phyloP scores from a whole-genome alignment of 2,329 filamentous ascomycete genomes.

The Xylariaceae sp. region DNA sequence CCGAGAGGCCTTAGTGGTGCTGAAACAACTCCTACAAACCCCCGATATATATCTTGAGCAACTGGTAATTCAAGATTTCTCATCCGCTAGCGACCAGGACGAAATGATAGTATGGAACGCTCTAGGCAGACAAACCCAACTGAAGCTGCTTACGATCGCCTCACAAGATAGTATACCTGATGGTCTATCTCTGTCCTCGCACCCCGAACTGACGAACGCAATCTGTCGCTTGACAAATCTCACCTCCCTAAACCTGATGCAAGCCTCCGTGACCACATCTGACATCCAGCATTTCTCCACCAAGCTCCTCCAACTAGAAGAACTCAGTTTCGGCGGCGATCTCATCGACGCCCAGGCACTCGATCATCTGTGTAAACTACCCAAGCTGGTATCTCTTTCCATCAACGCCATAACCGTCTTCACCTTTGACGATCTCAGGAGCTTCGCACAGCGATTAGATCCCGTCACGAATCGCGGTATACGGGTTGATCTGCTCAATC shows the following conservation, averaged over 20 bases:
- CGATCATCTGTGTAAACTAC: conserved; percentile 33
- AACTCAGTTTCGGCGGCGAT: conserved; percentile 52
- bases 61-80: conserved; percentile 23
- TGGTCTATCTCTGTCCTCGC: conserved; percentile 38
- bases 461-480: conserved; percentile 29
- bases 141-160: conserved; percentile 26
- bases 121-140: conserved; percentile 23
- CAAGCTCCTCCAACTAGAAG: conserved; percentile 45
- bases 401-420: conserved; percentile 53
- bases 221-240: conserved; percentile 49
- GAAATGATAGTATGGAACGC: conserved; percentile 23
- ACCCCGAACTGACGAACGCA: conserved; percentile 32
- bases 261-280: conserved; percentile 44
- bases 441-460: conserved; percentile 37
- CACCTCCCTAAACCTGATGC: conserved; percentile 47
- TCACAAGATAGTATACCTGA: conserved; percentile 42
- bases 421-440: conserved; percentile 44
- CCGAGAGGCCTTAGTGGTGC: conserved; percentile 38
- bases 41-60: conserved; percentile 25
- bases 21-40: conserved; percentile 23
- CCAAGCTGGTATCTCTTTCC: conserved; percentile 46
- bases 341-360: conserved; percentile 45
- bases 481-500: conserved; percentile 33
- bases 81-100: conserved; percentile 10
- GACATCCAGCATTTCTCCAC: conserved; percentile 46